Conservation (phyloP, 2,329 filamentous ascomycete species). For the Penicillium sp. region DNA sequence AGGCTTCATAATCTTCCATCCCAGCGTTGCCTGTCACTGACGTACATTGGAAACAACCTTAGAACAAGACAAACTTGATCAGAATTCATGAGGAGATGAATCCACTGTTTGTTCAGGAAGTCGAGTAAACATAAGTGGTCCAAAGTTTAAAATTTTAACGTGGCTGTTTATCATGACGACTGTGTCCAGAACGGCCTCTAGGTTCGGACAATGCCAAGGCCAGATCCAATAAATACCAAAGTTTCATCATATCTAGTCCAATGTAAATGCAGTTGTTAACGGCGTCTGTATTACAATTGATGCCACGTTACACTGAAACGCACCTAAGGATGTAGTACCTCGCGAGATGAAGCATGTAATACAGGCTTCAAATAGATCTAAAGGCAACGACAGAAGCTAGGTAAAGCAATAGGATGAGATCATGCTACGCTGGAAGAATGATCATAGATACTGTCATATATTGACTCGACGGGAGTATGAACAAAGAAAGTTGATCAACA, state of each 20-base stretch:
- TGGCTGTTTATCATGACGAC: not conserved
- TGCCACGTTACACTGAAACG: not conserved
- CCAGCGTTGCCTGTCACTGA: no score
- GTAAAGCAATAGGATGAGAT: not conserved
- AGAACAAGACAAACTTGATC: not conserved
- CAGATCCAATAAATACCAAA: not conserved
- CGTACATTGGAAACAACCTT: not conserved
- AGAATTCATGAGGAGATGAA: no score
- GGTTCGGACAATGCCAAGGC: not conserved
- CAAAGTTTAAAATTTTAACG: not conserved
- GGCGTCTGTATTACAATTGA: not conserved
- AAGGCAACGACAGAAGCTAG: not conserved
- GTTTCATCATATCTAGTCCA: not conserved
- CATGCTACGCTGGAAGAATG: not conserved
- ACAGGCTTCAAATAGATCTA: not conserved
- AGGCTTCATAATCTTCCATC: no score
- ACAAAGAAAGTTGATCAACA: not conserved
- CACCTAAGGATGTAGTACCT: not conserved
- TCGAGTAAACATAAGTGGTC: not conserved
- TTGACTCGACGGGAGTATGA: not conserved
- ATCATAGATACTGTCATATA: not conserved
- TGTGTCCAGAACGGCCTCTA: not conserved
- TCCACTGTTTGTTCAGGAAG: no score
- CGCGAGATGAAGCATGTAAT: not conserved
- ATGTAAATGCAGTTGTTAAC: not conserved